phyloP scores from a whole-genome alignment of 139 green algal species.

The Microglena sp. region DNA sequence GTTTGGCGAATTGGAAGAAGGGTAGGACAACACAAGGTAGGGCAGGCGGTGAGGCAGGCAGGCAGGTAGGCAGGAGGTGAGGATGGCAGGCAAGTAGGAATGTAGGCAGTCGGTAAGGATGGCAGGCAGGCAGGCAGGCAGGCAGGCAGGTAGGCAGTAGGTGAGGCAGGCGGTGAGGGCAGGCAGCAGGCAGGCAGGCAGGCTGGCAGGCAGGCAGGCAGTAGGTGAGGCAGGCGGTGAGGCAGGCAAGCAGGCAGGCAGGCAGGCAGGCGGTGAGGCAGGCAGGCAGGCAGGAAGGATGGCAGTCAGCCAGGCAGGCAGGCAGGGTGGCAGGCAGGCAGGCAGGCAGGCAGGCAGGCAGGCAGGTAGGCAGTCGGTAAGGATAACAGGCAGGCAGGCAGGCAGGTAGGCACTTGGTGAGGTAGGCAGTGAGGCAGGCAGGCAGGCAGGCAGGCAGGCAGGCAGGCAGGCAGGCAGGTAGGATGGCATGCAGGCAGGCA shows the following conservation, averaged over 20 bases:
- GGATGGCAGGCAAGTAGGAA: background rate
- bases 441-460: slow-evolving; percentile 2
- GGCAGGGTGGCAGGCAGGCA: background rate
- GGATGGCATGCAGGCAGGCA: slow-evolving; percentile 1
- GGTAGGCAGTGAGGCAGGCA: slow-evolving; percentile 1
- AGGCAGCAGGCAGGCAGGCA: background rate
- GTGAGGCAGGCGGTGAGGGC: background rate
- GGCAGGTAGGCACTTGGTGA: background rate
- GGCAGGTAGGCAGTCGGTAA: background rate
- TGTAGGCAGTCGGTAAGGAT: background rate
- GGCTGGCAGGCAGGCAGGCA: background rate
- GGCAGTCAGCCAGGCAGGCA: background rate
- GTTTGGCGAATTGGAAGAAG: too few relatives aligned
- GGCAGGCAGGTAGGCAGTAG: background rate
- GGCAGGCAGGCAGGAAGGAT: background rate
- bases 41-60: too few relatives aligned
- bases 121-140: background rate
- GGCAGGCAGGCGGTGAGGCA: background rate
- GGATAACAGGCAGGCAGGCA: background rate
- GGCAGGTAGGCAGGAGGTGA: background rate
- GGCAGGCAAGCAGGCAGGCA: slow-evolving; percentile 1
- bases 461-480: background rate
- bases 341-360: slow-evolving; percentile 1
- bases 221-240: background rate
- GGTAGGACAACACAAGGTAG: too few relatives aligned